A percentile compares a stretch with the other conserved stretches of the same genome.
Conservation (phyloP, 2,329 filamentous ascomycete genomes). For the Penicillium freii region DNA sequence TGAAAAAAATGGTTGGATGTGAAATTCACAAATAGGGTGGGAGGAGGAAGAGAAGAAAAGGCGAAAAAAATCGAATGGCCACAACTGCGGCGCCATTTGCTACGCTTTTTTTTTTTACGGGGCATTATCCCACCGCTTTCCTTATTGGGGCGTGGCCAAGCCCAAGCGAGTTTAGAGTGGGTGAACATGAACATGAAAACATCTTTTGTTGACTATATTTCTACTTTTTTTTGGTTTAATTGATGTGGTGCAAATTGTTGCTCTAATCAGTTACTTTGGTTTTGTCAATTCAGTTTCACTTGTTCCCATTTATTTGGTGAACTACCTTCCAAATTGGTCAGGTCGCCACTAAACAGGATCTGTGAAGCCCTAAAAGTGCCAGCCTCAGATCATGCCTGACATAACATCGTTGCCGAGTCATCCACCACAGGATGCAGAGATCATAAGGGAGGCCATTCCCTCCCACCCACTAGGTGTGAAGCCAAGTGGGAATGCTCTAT, state of each 20-base stretch:
- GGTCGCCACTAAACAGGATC: conserved; percentile 17
- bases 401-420: conserved; percentile 31
- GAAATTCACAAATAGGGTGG: conserved; percentile 26
- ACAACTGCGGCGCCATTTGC: conserved; percentile 23
- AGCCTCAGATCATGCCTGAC: conserved; percentile 31
- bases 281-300: conserved; percentile 11
- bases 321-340: conserved; percentile 2
- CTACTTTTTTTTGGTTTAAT: background rate
- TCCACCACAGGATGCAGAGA: conserved; percentile 19
- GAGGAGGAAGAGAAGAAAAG: conserved; percentile 23
- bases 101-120: conserved; percentile 24
- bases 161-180: conserved; percentile 21
- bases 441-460: conserved; percentile 57
- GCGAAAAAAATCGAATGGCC: conserved; percentile 26
- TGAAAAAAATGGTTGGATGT: conserved; percentile 21
- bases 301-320: conserved; percentile 20
- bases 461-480: conserved; percentile 80
- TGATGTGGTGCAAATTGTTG: conserved; percentile 3
- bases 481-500: conserved; percentile 80
- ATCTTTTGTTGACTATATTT: background rate
- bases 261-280: conserved; percentile 11
- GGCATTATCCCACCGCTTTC: conserved; percentile 21
- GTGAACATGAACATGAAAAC: background rate
- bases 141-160: background rate
- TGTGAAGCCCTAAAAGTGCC: conserved; percentile 23